Base-by-base conservation (phyloP, 495 filamentous ascomycete genomes). In the Astrothelium macrocarpum region DNA sequence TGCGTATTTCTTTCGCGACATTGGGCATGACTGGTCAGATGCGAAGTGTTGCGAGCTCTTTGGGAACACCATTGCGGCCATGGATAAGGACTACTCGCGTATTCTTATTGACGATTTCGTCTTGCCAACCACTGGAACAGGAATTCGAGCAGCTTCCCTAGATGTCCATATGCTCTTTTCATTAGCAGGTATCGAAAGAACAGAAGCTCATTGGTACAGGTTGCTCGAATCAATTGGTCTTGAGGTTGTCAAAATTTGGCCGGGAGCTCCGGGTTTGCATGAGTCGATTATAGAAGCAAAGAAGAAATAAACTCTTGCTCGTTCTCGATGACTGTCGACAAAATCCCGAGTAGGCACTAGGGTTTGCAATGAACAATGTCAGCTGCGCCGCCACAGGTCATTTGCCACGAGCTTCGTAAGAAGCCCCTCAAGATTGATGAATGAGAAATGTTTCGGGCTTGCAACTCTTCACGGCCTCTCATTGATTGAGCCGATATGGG, bases 1-100 rank as follows among this genome's bases (percentile, higher is more conserved):
- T 12, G 46, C 34, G 2, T 66, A 66, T 45, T 58, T 63, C 53
- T 29, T 63, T 32, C 61, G 61, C 18, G 61, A 46, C 49, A 36
- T 66, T 36, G 25, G 42, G 16, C 64, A 66, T 49, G 59, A 66
- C 53, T 66, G 64, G 64, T 26, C 25, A 20, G 64, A 66, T 53
- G 59, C 32, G 18, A 46, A 65, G 29, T 53, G 29, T 42, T 9
- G 5, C 10, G 5, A 7, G 18, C 43, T 65, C 28, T 43, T 65
- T 16, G 16, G 14, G 11, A 62, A 65, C 26, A 43, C 49, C 5
- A 46, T 32, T 28, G 59, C 36, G 20, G 64, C 64, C 4, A 61
- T 65, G 64, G 64, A 65, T 25, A 49, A 32, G 28, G 60, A 63
- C 18, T 62, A 65, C 26, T 62, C 64, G 1, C 36, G 32, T 14